Percentiles rank a stretch among this genome's conserved stretches.
Conservation (phyloP, 345 rosid species). For the Aquilaria yunnanensis region DNA sequence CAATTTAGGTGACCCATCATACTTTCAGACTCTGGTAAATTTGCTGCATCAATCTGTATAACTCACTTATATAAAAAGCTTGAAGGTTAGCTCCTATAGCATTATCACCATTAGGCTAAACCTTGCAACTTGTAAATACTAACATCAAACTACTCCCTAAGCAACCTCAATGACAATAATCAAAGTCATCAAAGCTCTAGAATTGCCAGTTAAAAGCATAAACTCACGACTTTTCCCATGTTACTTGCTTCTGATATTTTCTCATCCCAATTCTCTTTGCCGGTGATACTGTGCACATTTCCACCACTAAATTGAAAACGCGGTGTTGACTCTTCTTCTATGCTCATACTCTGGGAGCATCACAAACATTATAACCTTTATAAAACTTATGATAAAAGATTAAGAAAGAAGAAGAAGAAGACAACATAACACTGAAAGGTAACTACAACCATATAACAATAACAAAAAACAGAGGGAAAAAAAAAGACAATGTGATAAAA, state of each 20-base stretch:
- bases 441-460: not conserved
- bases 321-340: conserved; percentile 26
- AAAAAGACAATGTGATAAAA: too few relatives aligned
- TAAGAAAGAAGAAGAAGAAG: not conserved
- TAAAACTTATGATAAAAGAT: too few relatives aligned
- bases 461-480: not conserved
- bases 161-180: too few relatives aligned
- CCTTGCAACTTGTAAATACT: too few relatives aligned
- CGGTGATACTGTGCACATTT: conserved; percentile 45
- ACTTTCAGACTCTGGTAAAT: too few relatives aligned
- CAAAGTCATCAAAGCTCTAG: too few relatives aligned
- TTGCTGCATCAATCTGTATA: too few relatives aligned
- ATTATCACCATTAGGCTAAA: too few relatives aligned
- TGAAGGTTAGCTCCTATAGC: too few relatives aligned
- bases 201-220: not conserved
- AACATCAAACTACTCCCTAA: too few relatives aligned
- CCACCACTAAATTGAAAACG: conserved; percentile 46
- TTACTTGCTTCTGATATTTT: conserved; percentile 54
- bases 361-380: conserved; percentile 1
- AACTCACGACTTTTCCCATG: conserved; percentile 51
- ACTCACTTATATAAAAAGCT: too few relatives aligned
- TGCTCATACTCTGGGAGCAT: conserved; percentile 22
- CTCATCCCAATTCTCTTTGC: conserved; percentile 56
- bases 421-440: not conserved
- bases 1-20: too few relatives aligned